Percentiles rank a stretch among this genome's conserved stretches.
Evolutionary conservation across 2,329 filamentous ascomycete species (phyloP).

Genomic region (Aureobasidium mangrovei): DNA sequence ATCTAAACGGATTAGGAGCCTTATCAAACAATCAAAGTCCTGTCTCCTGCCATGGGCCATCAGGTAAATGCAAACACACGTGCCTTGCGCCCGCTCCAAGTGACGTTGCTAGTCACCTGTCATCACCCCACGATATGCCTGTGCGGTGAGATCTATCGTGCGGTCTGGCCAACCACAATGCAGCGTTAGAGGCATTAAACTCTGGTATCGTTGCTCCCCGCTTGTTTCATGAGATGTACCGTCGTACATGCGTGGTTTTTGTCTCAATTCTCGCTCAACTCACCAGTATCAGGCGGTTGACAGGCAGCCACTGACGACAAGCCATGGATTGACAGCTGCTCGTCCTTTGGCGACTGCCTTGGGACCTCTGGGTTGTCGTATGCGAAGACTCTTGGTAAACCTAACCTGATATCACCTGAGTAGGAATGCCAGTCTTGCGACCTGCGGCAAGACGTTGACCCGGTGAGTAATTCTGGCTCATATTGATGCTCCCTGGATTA

Average conservation of each 20-base stretch:
- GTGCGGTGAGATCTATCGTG: neutral
- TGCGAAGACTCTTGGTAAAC: neutral
- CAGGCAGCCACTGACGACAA: neutral
- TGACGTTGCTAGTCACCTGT: constrained; percentile 9
- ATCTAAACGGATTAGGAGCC: neutral
- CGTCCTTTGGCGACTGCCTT: neutral
- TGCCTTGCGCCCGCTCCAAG: neutral
- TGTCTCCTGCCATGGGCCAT: neutral
- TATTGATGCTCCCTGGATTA: too few species aligned
- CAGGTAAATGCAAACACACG: neutral
- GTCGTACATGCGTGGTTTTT: neutral
- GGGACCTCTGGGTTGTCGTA: too few species aligned
- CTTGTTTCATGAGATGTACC: neutral
- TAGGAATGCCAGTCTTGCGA: neutral
- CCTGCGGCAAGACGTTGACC: too few species aligned
- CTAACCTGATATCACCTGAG: neutral
- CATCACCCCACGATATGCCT: constrained; percentile 11
- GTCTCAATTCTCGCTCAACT: neutral
- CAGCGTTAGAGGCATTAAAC: neutral
- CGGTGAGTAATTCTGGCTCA: too few species aligned
- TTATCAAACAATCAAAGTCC: neutral
- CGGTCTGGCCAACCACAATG: constrained; percentile 6
- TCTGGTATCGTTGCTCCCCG: neutral
- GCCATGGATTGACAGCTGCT: neutral
- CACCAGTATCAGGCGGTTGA: neutral